Evolutionary conservation across 169 alveolate species (phyloP), one percentile per base, ranked within the genome.

Genomic region (Plasmodium cynomolgi): DNA sequence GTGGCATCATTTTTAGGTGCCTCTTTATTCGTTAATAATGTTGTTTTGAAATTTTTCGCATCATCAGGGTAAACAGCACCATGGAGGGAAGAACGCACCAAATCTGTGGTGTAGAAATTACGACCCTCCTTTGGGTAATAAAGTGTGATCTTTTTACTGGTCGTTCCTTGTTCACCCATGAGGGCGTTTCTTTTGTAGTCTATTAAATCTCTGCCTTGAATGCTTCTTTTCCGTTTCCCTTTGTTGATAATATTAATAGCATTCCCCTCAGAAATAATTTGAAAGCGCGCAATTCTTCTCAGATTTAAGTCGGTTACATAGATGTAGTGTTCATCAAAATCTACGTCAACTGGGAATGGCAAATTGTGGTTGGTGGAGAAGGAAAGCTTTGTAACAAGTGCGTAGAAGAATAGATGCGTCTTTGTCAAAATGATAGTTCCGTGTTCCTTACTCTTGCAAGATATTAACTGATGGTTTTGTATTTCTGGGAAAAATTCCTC

Each of bases 311-410:
- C 95, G 13, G 33, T 82, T n/a, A 91, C 41, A 41, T 91, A 91
- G 39, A 91, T 72, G 77, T 82, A 73, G 3, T 11, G n/a, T 7
- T 82, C 92, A 73, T 91, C 95, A 71, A 91, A 91, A 81, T 91
- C 95, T 17, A 83, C 62, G 44, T 91, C 95, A 71, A 81, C 91
- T 68, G 95, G 92, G 83, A 91, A 77, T 20, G 56, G 74, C 58
- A 90, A 20, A 81, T 90, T 90, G n/a, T 90, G 94, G 17, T 68
- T 80, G n/a, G 94, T 90, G 39, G 94, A 47, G 39, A 80, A 90
- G 47, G 91, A 80, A 56, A 90, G 41, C 2, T 80, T 44, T 20
- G 44, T 80, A 80, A 39, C 29, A 34, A 26, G 62, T 62, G 83
- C 44, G 83, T 90, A 90, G 33, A 90, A 71, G 62, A 90, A 90